Evolutionary conservation across 495 filamentous ascomycete genomes (phyloP).

Genomic region (Lepraria neglecta): DNA sequence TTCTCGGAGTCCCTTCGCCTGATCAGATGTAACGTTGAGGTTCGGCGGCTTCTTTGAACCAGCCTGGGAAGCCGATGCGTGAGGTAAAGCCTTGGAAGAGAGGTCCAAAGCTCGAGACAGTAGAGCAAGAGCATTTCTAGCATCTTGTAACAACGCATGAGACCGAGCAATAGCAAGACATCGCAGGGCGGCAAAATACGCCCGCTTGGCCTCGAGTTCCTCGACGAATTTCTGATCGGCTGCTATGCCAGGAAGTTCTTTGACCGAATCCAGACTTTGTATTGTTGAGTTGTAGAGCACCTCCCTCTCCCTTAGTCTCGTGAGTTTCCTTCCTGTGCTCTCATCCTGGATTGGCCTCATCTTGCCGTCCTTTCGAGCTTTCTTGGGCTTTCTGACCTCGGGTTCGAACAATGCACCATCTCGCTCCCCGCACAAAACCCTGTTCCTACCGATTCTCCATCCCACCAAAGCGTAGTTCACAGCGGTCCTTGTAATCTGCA

Average conservation of each 20-base stretch:
- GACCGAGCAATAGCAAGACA: conserved; percentile 82
- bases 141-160: conserved; percentile 64
- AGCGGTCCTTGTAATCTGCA: conserved; percentile 86
- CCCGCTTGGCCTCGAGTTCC: conserved; percentile 68
- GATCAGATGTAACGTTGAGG: conserved; percentile 52
- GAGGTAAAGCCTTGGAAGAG: conserved; percentile 35
- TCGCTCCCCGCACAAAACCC: conserved; percentile 71
- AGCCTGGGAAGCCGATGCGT: conserved; percentile 36
- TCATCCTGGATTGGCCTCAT: conserved; percentile 42
- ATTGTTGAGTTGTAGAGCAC: conserved; percentile 91
- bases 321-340: conserved; percentile 60
- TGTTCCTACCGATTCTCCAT: conserved; percentile 91
- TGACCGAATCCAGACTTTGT: conserved; percentile 81
- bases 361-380: conserved; percentile 51
- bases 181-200: conserved; percentile 85
- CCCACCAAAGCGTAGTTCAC: conserved; percentile 89
- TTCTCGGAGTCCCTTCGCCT: conserved; percentile 50
- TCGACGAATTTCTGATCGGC: conserved; percentile 69
- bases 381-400: conserved; percentile 43
- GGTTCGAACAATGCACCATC: conserved; percentile 63
- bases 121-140: conserved; percentile 80
- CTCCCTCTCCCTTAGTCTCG: conserved; percentile 76
- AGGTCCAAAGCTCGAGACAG: conserved; percentile 61
- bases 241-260: conserved; percentile 84
- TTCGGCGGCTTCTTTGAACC: conserved; percentile 44